Conservation (phyloP, 306 rosid species). For the Lotus japonicus region DNA sequence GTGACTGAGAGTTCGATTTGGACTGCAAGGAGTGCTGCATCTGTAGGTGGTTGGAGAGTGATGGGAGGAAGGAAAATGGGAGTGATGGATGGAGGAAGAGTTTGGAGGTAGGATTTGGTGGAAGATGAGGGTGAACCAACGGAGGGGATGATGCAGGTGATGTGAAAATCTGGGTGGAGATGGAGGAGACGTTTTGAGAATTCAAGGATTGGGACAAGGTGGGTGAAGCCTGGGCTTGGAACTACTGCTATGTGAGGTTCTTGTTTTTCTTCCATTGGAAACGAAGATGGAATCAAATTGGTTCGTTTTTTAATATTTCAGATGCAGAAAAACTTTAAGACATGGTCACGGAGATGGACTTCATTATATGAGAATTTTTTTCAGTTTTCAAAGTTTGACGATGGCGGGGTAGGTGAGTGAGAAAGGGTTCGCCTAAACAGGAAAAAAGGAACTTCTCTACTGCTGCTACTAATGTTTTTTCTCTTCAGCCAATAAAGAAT, state of each 20-base stretch:
- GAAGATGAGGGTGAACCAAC: not conserved
- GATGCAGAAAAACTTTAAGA: too few relatives aligned
- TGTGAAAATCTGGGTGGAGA: constrained; percentile 20
- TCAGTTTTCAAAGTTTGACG: too few relatives aligned
- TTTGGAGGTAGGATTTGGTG: constrained; percentile 22
- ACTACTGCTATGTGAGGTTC: constrained; percentile 29
- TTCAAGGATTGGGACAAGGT: constrained; percentile 22
- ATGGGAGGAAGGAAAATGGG: constrained; percentile 8
- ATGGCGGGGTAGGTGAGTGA: too few relatives aligned
- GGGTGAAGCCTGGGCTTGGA: constrained; percentile 28
- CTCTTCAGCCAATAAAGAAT: too few relatives aligned
- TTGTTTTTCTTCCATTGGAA: constrained; percentile 10
- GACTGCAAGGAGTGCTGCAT: not conserved
- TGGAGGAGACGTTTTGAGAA: constrained; percentile 22
- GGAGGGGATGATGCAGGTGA: constrained; percentile 31
- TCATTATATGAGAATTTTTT: too few relatives aligned
- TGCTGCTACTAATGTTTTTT: too few relatives aligned
- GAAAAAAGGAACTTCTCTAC: too few relatives aligned
- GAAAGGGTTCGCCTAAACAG: too few relatives aligned
- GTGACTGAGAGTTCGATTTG: constrained; percentile 23
- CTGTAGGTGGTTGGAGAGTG: not conserved
- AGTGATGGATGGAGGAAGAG: constrained; percentile 22
- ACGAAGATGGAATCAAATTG: too few relatives aligned
- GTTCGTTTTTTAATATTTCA: too few relatives aligned
- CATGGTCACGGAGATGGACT: too few relatives aligned